phyloP scores from a whole-genome alignment of 2,329 filamentous ascomycete species.

The Rhinocladiella similis region DNA sequence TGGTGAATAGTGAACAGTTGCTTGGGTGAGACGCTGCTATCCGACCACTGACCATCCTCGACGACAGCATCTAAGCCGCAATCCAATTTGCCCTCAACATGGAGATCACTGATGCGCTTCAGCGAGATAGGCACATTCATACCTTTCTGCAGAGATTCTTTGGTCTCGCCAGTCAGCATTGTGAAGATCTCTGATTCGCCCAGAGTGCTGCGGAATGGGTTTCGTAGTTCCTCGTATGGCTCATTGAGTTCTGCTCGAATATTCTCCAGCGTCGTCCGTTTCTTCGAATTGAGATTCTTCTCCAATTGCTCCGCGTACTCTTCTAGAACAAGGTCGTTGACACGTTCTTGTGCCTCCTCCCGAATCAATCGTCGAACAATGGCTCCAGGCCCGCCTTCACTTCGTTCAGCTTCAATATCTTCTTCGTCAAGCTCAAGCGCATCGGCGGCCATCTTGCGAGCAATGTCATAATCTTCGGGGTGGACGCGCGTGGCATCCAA shows the following conservation, averaged over 20 bases:
- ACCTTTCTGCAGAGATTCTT: conserved; percentile 76
- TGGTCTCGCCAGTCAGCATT: conserved; percentile 93
- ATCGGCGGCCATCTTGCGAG: conserved; percentile 97
- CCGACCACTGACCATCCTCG: conserved; percentile 77
- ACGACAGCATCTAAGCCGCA: conserved; percentile 91
- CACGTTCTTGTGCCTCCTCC: conserved; percentile 88
- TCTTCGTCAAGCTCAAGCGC: conserved; percentile 95
- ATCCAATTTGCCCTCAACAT: conserved; percentile 89
- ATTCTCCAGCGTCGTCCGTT: conserved; percentile 92
- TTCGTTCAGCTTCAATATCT: conserved; percentile 91
- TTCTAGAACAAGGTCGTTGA: conserved; percentile 93
- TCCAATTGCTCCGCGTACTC: conserved; percentile 96
- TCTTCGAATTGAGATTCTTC: conserved; percentile 87
- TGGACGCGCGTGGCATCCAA: conserved; percentile 96
- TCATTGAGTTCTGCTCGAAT: conserved; percentile 91
- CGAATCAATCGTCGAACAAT: conserved; percentile 94
- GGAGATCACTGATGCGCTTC: conserved; percentile 84
- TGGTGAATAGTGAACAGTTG: conserved; percentile 77
- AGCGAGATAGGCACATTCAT: conserved; percentile 86
- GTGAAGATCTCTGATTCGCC: conserved; percentile 82
- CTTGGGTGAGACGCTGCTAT: conserved; percentile 66
- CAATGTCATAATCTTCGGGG: conserved; percentile 96
- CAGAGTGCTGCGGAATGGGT: conserved; percentile 68
- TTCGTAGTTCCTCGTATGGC: conserved; percentile 90
- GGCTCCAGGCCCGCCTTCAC: conserved; percentile 84